A percentile compares a stretch with the other conserved stretches of the same genome.
Conservation (phyloP, 768 basidiomycete species). For the Paxillus rubicundulus region DNA sequence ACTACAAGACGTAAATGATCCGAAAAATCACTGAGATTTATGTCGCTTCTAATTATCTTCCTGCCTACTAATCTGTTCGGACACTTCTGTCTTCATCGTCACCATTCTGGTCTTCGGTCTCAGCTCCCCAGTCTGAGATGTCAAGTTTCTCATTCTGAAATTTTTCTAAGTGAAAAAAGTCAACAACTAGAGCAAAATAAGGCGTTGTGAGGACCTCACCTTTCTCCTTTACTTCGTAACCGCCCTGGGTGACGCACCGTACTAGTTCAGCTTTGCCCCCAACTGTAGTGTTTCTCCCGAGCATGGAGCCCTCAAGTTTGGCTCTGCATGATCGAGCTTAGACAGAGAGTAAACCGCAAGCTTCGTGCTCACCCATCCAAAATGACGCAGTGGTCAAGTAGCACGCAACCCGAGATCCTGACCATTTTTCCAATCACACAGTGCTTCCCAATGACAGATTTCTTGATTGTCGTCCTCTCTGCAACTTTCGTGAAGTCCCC, state of each 20-base stretch:
- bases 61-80: conserved; percentile 10
- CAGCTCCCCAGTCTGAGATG: conserved; percentile 52
- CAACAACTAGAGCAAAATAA: background rate
- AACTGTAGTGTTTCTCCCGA: conserved; percentile 72
- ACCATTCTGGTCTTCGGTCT: conserved; percentile 24
- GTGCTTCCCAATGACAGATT: conserved; percentile 75
- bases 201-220: conserved; percentile 39
- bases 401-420: conserved; percentile 77
- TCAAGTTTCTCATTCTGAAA: conserved; percentile 57
- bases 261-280: conserved; percentile 66
- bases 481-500: conserved; percentile 81
- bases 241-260: conserved; percentile 71
- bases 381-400: conserved; percentile 87
- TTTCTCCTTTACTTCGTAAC: conserved; percentile 66
- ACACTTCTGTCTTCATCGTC: conserved; percentile 21
- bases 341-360: background rate
- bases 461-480: conserved; percentile 79
- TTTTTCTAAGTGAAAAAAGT: conserved; percentile 38
- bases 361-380: conserved; percentile 65
- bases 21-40: background rate
- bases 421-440: conserved; percentile 82
- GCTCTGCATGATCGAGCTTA: conserved; percentile 43
- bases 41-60: conserved; percentile 4
- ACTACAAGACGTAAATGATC: background rate
- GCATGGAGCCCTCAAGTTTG: conserved; percentile 72